phyloP scores from a whole-genome alignment of 805 yeast genomes.

The Zygotorulaspora sp. region DNA sequence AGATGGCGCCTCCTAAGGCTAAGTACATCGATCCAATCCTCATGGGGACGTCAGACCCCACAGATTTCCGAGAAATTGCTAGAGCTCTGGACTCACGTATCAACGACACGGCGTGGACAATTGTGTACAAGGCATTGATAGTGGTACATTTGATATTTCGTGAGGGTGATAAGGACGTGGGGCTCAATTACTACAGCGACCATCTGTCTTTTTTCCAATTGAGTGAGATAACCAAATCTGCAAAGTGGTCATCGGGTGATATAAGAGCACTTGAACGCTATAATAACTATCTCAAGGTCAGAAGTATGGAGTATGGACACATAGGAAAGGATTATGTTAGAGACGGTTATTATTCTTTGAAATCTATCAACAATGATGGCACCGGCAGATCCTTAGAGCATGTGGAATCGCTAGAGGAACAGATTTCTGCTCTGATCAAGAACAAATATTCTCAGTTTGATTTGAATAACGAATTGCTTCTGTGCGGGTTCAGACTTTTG shows the following conservation, averaged over 20 bases:
- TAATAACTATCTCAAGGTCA: constrained; percentile 60
- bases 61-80: constrained; percentile 64
- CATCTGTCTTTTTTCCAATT: constrained; percentile 50
- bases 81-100: constrained; percentile 56
- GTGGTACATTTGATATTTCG: constrained; percentile 87
- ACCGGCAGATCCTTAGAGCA: constrained; percentile 74
- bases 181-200: constrained; percentile 54
- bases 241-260: constrained; percentile 40
- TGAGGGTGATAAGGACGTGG: constrained; percentile 80
- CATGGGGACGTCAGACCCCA: constrained; percentile 38
- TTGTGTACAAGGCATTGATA: constrained; percentile 78
- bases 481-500: constrained; percentile 80
- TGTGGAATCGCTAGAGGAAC: constrained; percentile 78
- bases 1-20: constrained; percentile 96
- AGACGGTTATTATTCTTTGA: constrained; percentile 51
- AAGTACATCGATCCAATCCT: constrained; percentile 93
- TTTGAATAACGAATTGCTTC: constrained; percentile 73
- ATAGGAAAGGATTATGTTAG: constrained; percentile 74
- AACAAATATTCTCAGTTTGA: constrained; percentile 77
- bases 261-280: constrained; percentile 58
- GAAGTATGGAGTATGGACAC: constrained; percentile 64
- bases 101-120: constrained; percentile 83
- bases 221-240: constrained; percentile 35
- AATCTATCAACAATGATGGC: constrained; percentile 50
- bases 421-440: constrained; percentile 67